A percentile compares a stretch with the other conserved stretches of the same genome.
Evolutionary conservation across 106 monocot species (phyloP).

Genomic region (Dactylorhiza incarnata): DNA sequence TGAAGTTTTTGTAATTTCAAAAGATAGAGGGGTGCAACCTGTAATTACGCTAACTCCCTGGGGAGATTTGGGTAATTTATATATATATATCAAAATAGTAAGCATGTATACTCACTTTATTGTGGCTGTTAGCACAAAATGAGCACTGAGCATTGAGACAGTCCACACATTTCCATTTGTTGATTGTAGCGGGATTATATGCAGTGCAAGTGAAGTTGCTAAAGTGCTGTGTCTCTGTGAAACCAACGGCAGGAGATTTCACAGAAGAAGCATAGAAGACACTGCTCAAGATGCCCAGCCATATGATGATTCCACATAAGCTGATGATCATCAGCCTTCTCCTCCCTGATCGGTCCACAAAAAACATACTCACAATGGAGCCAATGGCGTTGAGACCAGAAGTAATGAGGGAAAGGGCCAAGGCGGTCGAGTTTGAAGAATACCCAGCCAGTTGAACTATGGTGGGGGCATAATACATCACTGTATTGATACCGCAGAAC

Average conservation of each 20-base stretch:
- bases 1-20: too few species aligned
- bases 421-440: slow-evolving; percentile 73
- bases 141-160: slow-evolving; percentile 65
- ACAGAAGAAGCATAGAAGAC: slow-evolving; percentile 46
- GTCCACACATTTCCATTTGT: slow-evolving; percentile 43
- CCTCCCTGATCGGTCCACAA: slow-evolving; percentile 72
- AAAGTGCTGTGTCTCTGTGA: slow-evolving; percentile 22
- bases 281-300: slow-evolving; percentile 44
- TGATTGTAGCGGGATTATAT: slow-evolving; percentile 19
- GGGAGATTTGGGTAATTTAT: too few species aligned
- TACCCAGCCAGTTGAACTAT: slow-evolving; percentile 83
- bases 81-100: too few species aligned
- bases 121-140: slow-evolving; percentile 44
- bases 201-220: slow-evolving; percentile 45
- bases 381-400: slow-evolving; percentile 78
- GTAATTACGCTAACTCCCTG: too few species aligned
- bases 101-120: slow-evolving; percentile 27
- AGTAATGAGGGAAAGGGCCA: slow-evolving; percentile 72
- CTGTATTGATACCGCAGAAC: slow-evolving; percentile 84
- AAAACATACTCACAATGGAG: slow-evolving; percentile 68
- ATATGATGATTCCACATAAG: slow-evolving; percentile 48
- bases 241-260: slow-evolving; percentile 48
- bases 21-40: too few species aligned
- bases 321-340: slow-evolving; percentile 58
- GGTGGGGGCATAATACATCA: slow-evolving; percentile 92